A percentile compares a stretch with the other conserved stretches of the same genome.
phyloP scores from a whole-genome alignment of 371 early-diverging fungal genomes.

The Mortierella sp. region DNA sequence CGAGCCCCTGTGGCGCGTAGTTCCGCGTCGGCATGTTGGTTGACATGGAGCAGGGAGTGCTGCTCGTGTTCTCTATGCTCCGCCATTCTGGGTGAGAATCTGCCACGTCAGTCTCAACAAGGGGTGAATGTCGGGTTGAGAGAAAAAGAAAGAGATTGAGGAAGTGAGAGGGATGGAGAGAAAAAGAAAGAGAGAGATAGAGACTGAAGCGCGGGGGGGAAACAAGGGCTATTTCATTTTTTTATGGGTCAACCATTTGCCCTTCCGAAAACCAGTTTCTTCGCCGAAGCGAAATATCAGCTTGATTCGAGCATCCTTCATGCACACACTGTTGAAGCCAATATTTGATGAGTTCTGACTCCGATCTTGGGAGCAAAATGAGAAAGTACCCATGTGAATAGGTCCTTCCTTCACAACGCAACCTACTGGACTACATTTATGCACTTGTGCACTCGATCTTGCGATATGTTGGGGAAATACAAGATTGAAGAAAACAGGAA shows the following conservation, averaged over 20 bases:
- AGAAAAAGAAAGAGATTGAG: neutral
- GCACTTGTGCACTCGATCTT: too few relatives aligned
- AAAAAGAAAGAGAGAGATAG: neutral
- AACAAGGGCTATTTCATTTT: neutral
- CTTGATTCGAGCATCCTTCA: too few relatives aligned
- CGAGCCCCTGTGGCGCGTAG: conserved; percentile 7
- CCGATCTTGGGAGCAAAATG: too few relatives aligned
- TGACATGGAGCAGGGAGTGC: conserved; percentile 22
- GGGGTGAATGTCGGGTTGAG: neutral
- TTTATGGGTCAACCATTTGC: conserved; percentile 9
- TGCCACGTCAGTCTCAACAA: conserved; percentile 2
- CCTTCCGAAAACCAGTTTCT: neutral
- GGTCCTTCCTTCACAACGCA: neutral
- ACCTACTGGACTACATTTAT: too few relatives aligned
- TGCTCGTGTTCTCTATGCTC: conserved; percentile 22
- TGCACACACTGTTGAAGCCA: too few relatives aligned
- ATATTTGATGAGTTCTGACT: too few relatives aligned
- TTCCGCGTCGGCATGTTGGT: conserved; percentile 2
- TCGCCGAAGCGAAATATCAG: too few relatives aligned
- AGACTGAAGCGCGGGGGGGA: neutral
- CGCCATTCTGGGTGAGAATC: conserved; percentile 16
- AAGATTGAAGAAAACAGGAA: too few relatives aligned
- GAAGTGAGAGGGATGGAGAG: neutral
- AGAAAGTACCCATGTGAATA: too few relatives aligned
- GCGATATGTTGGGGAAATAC: too few relatives aligned